Evolutionary conservation across 164 flowering plant species (phyloP), one percentile per base, ranked within the genome.

Genomic region (Stephania japonica): DNA sequence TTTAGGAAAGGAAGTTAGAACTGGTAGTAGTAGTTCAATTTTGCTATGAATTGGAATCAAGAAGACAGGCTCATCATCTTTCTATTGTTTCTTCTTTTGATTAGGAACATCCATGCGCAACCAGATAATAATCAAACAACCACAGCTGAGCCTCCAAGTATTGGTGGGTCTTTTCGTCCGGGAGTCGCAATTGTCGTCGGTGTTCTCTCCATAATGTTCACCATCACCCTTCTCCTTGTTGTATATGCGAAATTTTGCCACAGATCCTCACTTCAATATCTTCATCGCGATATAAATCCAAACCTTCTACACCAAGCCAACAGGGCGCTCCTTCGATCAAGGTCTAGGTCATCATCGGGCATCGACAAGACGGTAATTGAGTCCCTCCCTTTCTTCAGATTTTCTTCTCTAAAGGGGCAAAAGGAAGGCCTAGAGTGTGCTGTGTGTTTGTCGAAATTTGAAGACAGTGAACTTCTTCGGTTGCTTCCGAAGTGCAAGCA

Each of bases 321-420:
- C 26, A 26, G 23, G 16, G 78, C 67, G 11, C 41, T 78, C 1
- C 6, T 43, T 5, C 64, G 85, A 47, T 74, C 86, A n/a, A 75
- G 79, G 47, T 78, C 86, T 4, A 78, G 84, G 11, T 83, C 81
- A 72, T 94, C 98, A 0, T 94, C 98, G 0, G 98, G 98, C 13
- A 77, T 94, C 23, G 95, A 94, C 32, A 87, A 86, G 78, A 79
- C 82, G 0, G 85, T 88, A 27, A 83, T 94, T 0, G 97, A 94
- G 41, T 85, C 95, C 0, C 94, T 94, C n/a, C 98, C 98, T 19
- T 86, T 91, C 79, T 94, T 94, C 74, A 80, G 84, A 70, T 94
- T 94, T 80, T 94, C 97, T 1, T 67, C 94, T 0, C 88, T 94
- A 0, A 88, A 75, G 68, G 98, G 98, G 0, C 81, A 88, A 5